phyloP scores from a whole-genome alignment of 2,329 filamentous ascomycete genomes.

The Trematosphaeria pertusa region DNA sequence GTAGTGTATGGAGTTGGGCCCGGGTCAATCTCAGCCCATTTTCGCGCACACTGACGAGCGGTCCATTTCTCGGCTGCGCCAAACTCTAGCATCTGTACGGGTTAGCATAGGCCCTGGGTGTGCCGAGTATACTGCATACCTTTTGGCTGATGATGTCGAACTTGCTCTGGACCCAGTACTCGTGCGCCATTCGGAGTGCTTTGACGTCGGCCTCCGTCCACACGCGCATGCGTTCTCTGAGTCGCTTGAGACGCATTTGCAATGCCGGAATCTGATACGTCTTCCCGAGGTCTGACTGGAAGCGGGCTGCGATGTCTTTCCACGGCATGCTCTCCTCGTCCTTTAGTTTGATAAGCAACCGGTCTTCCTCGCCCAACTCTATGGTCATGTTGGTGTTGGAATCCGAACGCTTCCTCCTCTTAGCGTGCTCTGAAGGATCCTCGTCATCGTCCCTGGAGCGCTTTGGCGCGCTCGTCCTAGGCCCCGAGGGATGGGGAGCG shows the following conservation, averaged over 20 bases:
- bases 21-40: slow-evolving; percentile 57
- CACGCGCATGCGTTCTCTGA: slow-evolving; percentile 58
- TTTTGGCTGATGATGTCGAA: slow-evolving; percentile 62
- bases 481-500: slow-evolving; percentile 50
- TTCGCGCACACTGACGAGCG: slow-evolving; percentile 57
- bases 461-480: slow-evolving; percentile 43
- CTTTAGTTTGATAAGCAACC: slow-evolving; percentile 58
- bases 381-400: slow-evolving; percentile 40
- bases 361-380: slow-evolving; percentile 59
- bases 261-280: slow-evolving; percentile 59
- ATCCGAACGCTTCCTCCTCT: slow-evolving; percentile 52
- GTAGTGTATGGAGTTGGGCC: slow-evolving; percentile 42
- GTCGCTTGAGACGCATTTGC: slow-evolving; percentile 62
- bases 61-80: slow-evolving; percentile 60
- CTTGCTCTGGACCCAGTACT: slow-evolving; percentile 61
- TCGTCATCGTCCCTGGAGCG: slow-evolving; percentile 50
- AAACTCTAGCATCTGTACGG: slow-evolving; percentile 59
- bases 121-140: slow-evolving; percentile 35
- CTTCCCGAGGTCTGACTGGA: slow-evolving; percentile 57
- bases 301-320: slow-evolving; percentile 62
- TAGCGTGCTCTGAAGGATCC: slow-evolving; percentile 33
- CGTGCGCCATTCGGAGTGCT: slow-evolving; percentile 58
- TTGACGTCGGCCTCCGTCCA: slow-evolving; percentile 61
- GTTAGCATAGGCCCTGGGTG: slow-evolving; percentile 15
- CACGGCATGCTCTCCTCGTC: slow-evolving; percentile 61